Evolutionary conservation across 768 basidiomycete genomes (phyloP).

Genomic region (Boletus pseudo-olivaceus): DNA sequence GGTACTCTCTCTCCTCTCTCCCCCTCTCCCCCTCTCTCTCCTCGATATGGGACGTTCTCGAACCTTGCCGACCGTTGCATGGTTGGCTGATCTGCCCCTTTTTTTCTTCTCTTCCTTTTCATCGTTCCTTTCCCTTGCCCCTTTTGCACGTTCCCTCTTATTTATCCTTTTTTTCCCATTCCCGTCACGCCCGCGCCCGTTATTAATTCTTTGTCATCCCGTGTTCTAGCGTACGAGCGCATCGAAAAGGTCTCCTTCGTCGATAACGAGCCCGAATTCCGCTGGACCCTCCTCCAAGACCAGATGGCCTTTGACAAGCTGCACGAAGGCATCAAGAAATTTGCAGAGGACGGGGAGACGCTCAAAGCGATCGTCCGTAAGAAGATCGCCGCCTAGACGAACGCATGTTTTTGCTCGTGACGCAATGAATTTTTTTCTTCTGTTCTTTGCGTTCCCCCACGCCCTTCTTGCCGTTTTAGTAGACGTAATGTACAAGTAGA

Average conservation of each 20-base stretch:
- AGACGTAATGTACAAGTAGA: too few species aligned
- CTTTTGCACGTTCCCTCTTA: not conserved
- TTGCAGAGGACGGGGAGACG: constrained; percentile 90
- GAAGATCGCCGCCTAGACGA: constrained; percentile 40
- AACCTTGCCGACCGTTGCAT: not conserved
- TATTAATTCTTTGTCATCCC: not conserved
- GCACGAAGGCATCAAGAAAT: constrained; percentile 97
- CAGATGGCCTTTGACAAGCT: constrained; percentile 99
- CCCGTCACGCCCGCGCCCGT: not conserved
- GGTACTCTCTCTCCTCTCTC: constrained; percentile 22
- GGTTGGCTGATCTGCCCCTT: constrained; percentile 7
- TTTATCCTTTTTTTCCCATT: not conserved
- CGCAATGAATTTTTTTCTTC: too few species aligned
- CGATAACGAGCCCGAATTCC: constrained; percentile 95
- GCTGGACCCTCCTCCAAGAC: constrained; percentile 89
- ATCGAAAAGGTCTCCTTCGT: constrained; percentile 79
- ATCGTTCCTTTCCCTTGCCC: not conserved
- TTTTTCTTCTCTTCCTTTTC: not conserved
- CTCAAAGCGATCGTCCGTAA: constrained; percentile 79
- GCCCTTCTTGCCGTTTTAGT: too few species aligned
- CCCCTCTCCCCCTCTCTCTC: not conserved
- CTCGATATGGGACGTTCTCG: not conserved
- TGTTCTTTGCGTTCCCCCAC: too few species aligned
- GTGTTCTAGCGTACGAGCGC: constrained; percentile 27
- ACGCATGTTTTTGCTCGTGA: too few species aligned